A percentile compares a stretch with the other conserved stretches of the same genome.
Conservation (phyloP, 1,284 basidiomycete species). For the Cutaneotrichosporon mucoides region DNA sequence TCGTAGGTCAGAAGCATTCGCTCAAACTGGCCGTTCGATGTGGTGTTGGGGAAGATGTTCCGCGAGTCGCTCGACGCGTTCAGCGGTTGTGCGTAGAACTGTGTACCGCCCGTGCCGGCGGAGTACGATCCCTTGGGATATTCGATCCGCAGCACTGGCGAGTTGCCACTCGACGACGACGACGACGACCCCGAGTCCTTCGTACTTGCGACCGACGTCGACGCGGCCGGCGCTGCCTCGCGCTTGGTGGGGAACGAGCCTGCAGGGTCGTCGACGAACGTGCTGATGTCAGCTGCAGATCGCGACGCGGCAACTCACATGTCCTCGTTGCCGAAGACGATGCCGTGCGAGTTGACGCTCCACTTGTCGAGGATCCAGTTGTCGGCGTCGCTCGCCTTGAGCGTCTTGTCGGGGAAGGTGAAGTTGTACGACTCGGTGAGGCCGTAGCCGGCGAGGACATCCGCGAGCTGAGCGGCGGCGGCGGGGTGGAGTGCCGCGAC, state of each 20-base stretch:
- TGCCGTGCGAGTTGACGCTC: conserved; percentile 26
- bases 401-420: conserved; percentile 24
- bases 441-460: conserved; percentile 11
- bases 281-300: conserved; percentile 12
- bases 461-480: conserved; percentile 3
- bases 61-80: conserved; percentile 15
- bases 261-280: conserved; percentile 31
- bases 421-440: conserved; percentile 30
- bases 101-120: conserved; percentile 45
- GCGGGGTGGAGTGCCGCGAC: background rate
- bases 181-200: conserved; percentile 2
- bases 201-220: background rate
- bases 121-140: conserved; percentile 48
- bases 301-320: conserved; percentile 25
- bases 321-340: conserved; percentile 31
- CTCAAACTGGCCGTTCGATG: conserved; percentile 38
- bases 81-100: conserved; percentile 44
- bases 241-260: background rate
- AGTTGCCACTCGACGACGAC: conserved; percentile 10
- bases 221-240: background rate
- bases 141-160: conserved; percentile 38
- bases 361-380: conserved; percentile 41
- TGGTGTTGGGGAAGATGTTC: conserved; percentile 14
- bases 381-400: conserved; percentile 23
- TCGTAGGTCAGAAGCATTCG: conserved; percentile 42